Conservation (phyloP, 805 yeast genomes). For the Kuraishia cidri region DNA sequence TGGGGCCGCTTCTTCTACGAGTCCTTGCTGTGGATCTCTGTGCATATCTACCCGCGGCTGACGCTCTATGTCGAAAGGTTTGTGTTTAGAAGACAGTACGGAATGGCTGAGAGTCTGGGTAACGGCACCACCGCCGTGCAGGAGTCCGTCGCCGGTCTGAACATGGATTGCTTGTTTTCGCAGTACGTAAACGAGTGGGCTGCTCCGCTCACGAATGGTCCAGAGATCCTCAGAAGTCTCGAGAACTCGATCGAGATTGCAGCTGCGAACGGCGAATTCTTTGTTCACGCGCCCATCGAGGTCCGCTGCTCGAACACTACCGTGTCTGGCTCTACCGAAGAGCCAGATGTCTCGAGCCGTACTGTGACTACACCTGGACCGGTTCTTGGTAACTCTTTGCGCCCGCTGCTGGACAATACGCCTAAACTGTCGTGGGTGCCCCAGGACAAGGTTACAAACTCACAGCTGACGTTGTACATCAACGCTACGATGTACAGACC, state of each 20-base stretch:
- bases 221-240: constrained; percentile 56
- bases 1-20: constrained; percentile 78
- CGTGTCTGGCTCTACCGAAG: constrained; percentile 22
- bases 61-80: constrained; percentile 84
- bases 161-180: constrained; percentile 91
- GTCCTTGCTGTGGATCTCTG: constrained; percentile 69
- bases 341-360: constrained; percentile 43
- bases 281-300: constrained; percentile 93
- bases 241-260: constrained; percentile 56
- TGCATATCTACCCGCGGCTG: constrained; percentile 58
- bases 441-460: constrained; percentile 47
- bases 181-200: constrained; percentile 98
- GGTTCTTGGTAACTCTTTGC: constrained; percentile 71
- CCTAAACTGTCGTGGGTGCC: constrained; percentile 54
- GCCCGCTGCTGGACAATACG: constrained; percentile 78
- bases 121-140: constrained; percentile 58
- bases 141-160: constrained; percentile 77
- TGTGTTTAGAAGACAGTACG: constrained; percentile 81
- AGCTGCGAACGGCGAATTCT: constrained; percentile 51
- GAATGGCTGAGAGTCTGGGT: constrained; percentile 58
- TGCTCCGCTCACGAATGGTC: constrained; percentile 77
- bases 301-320: constrained; percentile 89
- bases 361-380: constrained; percentile 60
- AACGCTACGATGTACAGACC: constrained; percentile 97
- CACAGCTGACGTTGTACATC: constrained; percentile 75